Percentiles rank a stretch among this genome's conserved stretches.
Evolutionary conservation across 1,284 basidiomycete species (phyloP).

Genomic region (Schizophyllum amplum): DNA sequence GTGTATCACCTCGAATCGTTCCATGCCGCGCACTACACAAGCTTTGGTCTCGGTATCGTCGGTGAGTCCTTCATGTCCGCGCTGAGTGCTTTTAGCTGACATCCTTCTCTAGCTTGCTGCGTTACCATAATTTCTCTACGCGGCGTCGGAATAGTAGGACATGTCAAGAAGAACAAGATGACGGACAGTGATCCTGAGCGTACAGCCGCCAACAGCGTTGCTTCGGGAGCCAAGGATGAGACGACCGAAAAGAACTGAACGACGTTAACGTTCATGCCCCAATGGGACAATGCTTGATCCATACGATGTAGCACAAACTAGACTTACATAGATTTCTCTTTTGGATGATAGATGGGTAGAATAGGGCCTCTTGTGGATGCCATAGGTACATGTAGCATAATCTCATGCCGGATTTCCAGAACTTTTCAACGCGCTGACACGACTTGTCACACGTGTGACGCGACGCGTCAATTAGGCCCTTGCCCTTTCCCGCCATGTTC

Average conservation of each 20-base stretch:
- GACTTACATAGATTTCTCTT: neutral
- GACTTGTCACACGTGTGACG: slow-evolving; percentile 3
- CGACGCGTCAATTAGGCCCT: slow-evolving; percentile 1
- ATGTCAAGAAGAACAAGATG: slow-evolving; percentile 16
- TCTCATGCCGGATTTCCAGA: neutral
- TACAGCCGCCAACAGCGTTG: neutral
- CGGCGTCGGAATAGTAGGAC: slow-evolving; percentile 50
- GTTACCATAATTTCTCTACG: slow-evolving; percentile 46
- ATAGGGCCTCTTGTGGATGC: neutral
- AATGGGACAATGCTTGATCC: neutral
- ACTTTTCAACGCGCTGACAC: neutral
- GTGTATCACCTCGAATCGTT: slow-evolving; percentile 39
- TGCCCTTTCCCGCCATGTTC: slow-evolving; percentile 36
- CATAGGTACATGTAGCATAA: neutral
- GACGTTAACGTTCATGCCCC: neutral
- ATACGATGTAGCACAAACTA: neutral
- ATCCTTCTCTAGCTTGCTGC: slow-evolving; percentile 30
- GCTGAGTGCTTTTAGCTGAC: no score
- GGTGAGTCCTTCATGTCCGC: no score
- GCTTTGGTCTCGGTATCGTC: slow-evolving; percentile 41
- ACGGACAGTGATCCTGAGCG: neutral
- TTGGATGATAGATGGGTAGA: no score
- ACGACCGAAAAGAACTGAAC: neutral
- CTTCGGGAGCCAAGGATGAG: neutral
- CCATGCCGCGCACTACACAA: slow-evolving; percentile 55